Evolutionary conservation across 179 eudicot species (phyloP).

Genomic region (Beta lomatogona): DNA sequence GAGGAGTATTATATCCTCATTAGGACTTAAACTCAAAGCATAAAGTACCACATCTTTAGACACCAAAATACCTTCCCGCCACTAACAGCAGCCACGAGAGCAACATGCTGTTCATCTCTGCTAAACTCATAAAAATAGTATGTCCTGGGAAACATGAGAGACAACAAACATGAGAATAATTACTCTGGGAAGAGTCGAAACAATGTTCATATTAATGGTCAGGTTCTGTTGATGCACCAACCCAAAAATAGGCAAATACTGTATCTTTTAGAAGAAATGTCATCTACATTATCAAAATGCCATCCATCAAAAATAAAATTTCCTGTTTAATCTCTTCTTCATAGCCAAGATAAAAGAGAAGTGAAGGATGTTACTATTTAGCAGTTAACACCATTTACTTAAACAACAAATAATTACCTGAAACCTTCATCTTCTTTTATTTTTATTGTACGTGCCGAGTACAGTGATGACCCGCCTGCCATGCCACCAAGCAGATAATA

Average conservation of each 20-base stretch:
- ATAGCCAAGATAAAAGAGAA: not conserved
- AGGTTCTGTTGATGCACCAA: not conserved
- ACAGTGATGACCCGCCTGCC: constrained; percentile 70
- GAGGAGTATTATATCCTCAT: not conserved
- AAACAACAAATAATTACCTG: constrained; percentile 47
- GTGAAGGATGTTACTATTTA: not conserved
- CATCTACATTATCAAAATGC: not conserved
- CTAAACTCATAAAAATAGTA: constrained; percentile 92
- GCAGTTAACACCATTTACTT: not conserved
- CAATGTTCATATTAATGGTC: not conserved
- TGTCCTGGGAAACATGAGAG: constrained; percentile 56
- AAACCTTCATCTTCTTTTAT: constrained; percentile 88
- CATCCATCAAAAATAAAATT: not conserved
- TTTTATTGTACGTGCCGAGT: constrained; percentile 78
- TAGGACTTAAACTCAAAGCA: not conserved
- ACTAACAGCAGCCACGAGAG: constrained; percentile 82
- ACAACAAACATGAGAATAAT: constrained; percentile 13
- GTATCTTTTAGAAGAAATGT: not conserved
- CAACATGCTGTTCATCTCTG: constrained; percentile 74
- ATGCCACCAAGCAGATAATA: constrained; percentile 26
- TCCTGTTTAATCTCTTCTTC: not conserved
- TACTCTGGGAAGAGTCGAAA: not conserved
- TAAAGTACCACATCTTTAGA: not conserved
- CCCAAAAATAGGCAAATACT: not conserved
- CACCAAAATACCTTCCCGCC: constrained; percentile 68